Evolutionary conservation across 129 eudicot genomes (phyloP), one percentile per base, ranked within the genome.

Genomic region (Centella asiatica): DNA sequence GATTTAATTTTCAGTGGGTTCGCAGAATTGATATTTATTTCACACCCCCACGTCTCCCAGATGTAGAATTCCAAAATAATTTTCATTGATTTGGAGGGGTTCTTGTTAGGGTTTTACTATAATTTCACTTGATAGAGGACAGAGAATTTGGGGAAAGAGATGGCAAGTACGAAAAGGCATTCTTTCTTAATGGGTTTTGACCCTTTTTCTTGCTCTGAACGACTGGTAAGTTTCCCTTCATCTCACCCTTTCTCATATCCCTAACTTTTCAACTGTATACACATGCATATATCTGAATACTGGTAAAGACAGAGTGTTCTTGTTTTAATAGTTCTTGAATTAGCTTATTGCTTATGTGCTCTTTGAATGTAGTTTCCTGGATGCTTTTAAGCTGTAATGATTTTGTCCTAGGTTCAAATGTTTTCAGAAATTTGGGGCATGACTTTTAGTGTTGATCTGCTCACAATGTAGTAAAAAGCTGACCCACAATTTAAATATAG

Each of bases 121-220:
- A 62, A 42, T 59, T 49, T 61, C 76, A 70, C 56, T 46, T 60
- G 78, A 75, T 28, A 67, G 57, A 29, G 57, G 63, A 62, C 33
- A 37, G 67, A 51, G 44, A 50, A 26, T 40, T 9, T 34, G 23
- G 14, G 25, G 22, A 2, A 24, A 64, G 52, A 76, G 59, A 83
- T 78, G 78, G 74, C 57, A 85, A 67, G 73, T 49, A 48, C 56
- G 19, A 79, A 66, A 15, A 77, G 51, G 57, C 90, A 94, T 77
- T 81, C 74, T 73, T 88, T 85, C 39, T 72, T 88, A 8, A 77
- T 82, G 78, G 85, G 69, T 59, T 88, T 81, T 60, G 73, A 81
- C 68, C 90, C 90, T 65, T 69, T 72, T 33, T 50, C 66, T 18
- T 72, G 81, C 82, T 75, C 79, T 64, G 71, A 85, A 13, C 66